Base-by-base conservation (phyloP, 2,329 filamentous ascomycete genomes). In the Arthroderma sp. region DNA sequence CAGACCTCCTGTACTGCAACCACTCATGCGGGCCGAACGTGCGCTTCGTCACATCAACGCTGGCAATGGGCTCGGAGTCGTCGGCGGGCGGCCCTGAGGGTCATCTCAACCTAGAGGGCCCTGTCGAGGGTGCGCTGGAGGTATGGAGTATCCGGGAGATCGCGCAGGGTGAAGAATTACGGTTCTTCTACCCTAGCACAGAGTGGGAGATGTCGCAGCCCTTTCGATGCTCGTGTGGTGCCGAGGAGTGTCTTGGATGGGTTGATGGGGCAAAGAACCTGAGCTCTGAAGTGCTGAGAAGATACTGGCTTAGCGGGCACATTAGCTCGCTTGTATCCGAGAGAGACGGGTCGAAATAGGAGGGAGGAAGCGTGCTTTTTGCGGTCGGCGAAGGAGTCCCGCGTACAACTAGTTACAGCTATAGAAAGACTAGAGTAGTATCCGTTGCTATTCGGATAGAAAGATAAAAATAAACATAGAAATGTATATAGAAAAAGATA, bases 181-280 rank as follows among this genome's bases (percentile, higher is more conserved):
- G 64, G 58, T 85, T 84, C 66, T 85, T 85, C 64, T 85, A 85
- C 54, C 80, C 81, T 3, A 83, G 78, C 44, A 84, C 80, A 1
- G 81, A 85, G 62, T 85, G 80, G 80, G 56, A 69, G 55, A 84
- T 85, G 81, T 76, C 77, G 30, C 81, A 85, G 66, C 72, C 78
- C 3, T 85, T 85, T 57, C 64, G 73, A 48, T 85, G 81, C 58
- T 66, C 73, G 47, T 85, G 81, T 58, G 69, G 70, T 49, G 69
- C 68, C 4, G 40, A 45, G 11, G 64, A 65, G 15, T 85, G 81
- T 63, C 70, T 71, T 43, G 79, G 80, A 10, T 68, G 61, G 50
- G 82, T 85, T 50, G 61, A 64, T 37, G 81, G 81, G 10, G 81
- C 81, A 8, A 71, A 67, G 53, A 70, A 77, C 54, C 80, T 84